phyloP scores from a whole-genome alignment of 352 stramenopile species.

The Globisporangium nodosum region DNA sequence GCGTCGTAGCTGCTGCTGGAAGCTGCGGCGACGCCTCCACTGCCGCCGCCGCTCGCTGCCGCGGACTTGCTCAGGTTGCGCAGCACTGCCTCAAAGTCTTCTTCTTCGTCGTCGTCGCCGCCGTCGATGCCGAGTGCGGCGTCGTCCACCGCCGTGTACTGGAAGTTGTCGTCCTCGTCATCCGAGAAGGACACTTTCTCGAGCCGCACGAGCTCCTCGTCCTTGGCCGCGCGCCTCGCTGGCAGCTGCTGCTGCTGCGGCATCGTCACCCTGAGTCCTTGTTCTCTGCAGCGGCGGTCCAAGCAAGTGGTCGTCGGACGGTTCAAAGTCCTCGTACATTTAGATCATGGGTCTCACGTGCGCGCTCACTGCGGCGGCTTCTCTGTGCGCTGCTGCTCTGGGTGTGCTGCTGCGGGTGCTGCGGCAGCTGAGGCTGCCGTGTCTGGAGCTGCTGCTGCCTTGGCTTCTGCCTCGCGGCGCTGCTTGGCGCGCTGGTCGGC shows the following conservation, averaged over 20 bases:
- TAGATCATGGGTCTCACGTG: background rate
- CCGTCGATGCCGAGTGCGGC: constrained; percentile 34
- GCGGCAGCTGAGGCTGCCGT: background rate
- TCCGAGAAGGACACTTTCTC: constrained; percentile 84
- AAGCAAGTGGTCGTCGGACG: background rate
- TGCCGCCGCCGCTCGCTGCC: constrained; percentile 13
- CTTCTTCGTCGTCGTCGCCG: constrained; percentile 45
- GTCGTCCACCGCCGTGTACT: constrained; percentile 79
- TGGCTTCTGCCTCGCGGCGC: constrained; percentile 15
- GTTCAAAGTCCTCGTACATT: background rate
- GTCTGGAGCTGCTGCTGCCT: constrained; percentile 5
- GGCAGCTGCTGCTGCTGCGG: constrained; percentile 12
- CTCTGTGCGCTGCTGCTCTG: background rate
- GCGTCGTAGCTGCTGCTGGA: constrained; percentile 16
- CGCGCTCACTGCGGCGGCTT: background rate
- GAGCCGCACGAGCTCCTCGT: constrained; percentile 81
- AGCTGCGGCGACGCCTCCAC: constrained; percentile 8
- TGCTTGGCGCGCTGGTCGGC: constrained; percentile 55
- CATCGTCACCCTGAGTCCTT: background rate
- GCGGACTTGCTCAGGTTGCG: constrained; percentile 70
- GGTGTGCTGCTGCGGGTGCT: background rate
- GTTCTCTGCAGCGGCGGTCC: background rate
- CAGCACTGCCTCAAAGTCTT: constrained; percentile 81
- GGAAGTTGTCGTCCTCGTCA: constrained; percentile 83
- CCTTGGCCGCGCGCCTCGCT: background rate